Percentiles rank a stretch among this genome's conserved stretches.
These are phyloP conservation scores for Bothriochloa decipiens DNA, from an alignment of 176 grass and related monocot genomes.

Conservation along the genomic window DNA sequence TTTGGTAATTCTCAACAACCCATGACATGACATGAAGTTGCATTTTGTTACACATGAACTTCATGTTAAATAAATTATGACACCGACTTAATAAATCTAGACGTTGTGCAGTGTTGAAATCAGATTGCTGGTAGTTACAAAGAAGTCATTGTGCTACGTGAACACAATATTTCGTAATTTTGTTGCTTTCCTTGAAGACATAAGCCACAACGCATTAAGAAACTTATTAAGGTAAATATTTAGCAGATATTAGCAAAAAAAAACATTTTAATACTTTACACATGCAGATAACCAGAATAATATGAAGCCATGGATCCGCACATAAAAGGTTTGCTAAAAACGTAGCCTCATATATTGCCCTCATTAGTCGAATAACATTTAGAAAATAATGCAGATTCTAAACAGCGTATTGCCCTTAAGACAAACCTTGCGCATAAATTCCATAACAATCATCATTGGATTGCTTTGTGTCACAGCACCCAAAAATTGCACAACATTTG, in stretches of 20 bases:
- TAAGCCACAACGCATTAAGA: neutral
- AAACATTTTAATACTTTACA: slow-evolving; percentile 15
- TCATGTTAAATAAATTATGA: slow-evolving; percentile 26
- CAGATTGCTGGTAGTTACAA: slow-evolving; percentile 16
- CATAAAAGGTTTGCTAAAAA: neutral
- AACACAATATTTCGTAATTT: neutral
- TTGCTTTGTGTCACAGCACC: slow-evolving; percentile 97
- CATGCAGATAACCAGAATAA: slow-evolving; percentile 13
- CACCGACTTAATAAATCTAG: neutral
- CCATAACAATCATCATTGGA: slow-evolving; percentile 99
- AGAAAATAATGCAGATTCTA: neutral
- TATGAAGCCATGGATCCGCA: neutral
- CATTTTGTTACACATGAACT: slow-evolving; percentile 1
- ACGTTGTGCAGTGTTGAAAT: slow-evolving; percentile 15
- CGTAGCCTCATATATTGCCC: neutral
- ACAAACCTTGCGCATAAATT: slow-evolving; percentile 96
- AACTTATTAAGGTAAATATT: neutral
- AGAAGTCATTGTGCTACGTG: neutral
- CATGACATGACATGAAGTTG: slow-evolving; percentile 20
- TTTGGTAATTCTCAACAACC: slow-evolving; percentile 20
- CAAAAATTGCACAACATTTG: slow-evolving; percentile 98
- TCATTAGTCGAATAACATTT: neutral
- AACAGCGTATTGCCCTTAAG: neutral
- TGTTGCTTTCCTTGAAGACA: neutral
- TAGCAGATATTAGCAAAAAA: neutral